Percentiles rank a stretch among this genome's conserved stretches.
These are phyloP conservation scores for Globisporangium alternatum DNA, from an alignment of 352 stramenopile genomes.

Conservation along the genomic window DNA sequence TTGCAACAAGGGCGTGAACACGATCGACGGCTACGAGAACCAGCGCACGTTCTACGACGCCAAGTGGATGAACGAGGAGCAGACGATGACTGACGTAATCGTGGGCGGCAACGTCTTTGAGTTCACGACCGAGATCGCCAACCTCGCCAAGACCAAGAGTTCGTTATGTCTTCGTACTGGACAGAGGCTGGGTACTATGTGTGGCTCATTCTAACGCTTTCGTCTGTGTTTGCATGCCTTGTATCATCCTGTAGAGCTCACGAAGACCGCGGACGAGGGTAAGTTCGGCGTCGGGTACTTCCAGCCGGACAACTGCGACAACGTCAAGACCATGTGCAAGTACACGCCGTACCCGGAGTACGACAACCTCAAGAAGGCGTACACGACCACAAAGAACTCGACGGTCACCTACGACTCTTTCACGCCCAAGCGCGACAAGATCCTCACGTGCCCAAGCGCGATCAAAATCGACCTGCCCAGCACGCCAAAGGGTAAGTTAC, in stretches of 20 bases:
- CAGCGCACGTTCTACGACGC: constrained; percentile 64
- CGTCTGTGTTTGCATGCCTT: neutral
- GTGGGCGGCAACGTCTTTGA: constrained; percentile 77
- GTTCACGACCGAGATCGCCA: constrained; percentile 63
- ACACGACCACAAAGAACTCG: constrained; percentile 62
- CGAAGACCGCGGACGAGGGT: constrained; percentile 34
- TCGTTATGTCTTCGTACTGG: neutral
- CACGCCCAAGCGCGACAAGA: constrained; percentile 28
- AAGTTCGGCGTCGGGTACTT: constrained; percentile 82
- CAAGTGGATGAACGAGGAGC: constrained; percentile 78
- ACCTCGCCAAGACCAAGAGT: constrained; percentile 38
- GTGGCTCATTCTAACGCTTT: neutral
- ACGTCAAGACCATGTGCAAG: constrained; percentile 44
- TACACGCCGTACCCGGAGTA: constrained; percentile 76
- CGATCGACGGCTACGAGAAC: constrained; percentile 63
- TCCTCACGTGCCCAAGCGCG: constrained; percentile 39
- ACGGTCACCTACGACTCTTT: constrained; percentile 41
- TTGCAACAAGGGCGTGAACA: constrained; percentile 65
- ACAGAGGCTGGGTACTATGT: neutral
- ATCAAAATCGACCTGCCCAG: constrained; percentile 28
- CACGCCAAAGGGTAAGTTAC: constrained; percentile 32
- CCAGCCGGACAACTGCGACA: constrained; percentile 59
- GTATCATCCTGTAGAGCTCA: constrained; percentile 17
- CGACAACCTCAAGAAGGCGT: constrained; percentile 68
- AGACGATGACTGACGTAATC: constrained; percentile 60